Evolutionary conservation across 73 alveolate species (phyloP).

Genomic region (Symbiodinium natans): DNA sequence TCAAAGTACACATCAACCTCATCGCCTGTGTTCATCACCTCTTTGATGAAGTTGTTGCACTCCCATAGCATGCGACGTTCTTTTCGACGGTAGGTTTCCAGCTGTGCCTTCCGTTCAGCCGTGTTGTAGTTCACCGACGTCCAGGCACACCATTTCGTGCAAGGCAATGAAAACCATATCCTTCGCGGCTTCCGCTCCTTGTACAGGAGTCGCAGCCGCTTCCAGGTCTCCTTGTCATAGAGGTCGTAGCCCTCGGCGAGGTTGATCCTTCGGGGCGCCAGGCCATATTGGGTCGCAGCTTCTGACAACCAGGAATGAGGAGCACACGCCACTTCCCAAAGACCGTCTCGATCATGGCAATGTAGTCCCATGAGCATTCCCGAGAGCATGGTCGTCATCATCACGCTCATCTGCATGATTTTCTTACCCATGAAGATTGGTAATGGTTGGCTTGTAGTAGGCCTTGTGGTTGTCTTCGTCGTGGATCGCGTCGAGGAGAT

Average conservation of each 20-base stretch:
- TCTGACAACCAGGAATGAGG: conserved; percentile 17
- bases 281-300: not conserved
- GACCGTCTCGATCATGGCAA: not conserved
- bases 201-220: not conserved
- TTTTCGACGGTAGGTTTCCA: not conserved
- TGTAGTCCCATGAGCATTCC: not conserved
- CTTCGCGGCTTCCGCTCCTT: not conserved
- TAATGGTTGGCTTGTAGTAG: too few relatives aligned
- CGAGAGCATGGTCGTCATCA: not conserved
- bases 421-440: too few relatives aligned
- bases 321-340: conserved; percentile 10
- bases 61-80: conserved; percentile 14
- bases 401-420: too few relatives aligned
- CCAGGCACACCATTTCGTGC: conserved; percentile 24
- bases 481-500: too few relatives aligned
- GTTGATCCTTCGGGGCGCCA: not conserved
- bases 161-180: conserved; percentile 1
- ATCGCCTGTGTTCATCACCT: not conserved
- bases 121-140: not conserved
- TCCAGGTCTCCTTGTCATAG: not conserved
- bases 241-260: not conserved
- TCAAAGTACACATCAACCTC: not conserved
- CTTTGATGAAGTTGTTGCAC: not conserved
- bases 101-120: not conserved
- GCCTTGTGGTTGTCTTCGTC: too few relatives aligned